Base-by-base conservation (phyloP, 306 rosid species). In the Quercus mongolica region DNA sequence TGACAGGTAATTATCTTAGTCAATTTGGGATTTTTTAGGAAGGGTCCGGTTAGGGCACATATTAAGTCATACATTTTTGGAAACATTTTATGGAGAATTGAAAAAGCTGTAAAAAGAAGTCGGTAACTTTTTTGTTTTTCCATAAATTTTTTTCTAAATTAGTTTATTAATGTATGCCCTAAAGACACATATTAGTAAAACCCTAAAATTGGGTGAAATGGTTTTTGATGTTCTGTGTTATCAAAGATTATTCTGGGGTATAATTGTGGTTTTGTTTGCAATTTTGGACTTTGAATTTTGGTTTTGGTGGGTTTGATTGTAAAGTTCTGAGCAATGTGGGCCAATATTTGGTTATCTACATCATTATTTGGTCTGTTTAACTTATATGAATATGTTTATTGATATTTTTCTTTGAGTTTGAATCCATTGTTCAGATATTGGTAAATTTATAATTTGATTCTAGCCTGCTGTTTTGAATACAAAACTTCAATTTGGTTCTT, bases 1-100 rank as follows among this genome's bases (percentile, higher is more conserved):
- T 95, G 98, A 98, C 99, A 88, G 92, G 99, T 95, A 89, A 88
- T 30, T 92, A 69, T 68, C 67, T 70, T 15, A 21, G 46, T 59
- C 35, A 41, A 28, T 78, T 65, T 33, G 68, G 20, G 52, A 1
- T 0, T 33, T 77, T 6, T 19, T 51, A 23, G 19, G 56, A 38
- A 38, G 46, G 46, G 3, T 38, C 11, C 0, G 11, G 3, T 38
- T 38, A 38, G 0, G 0, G 11, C 11, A 38, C 11, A 38, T 1
- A 38, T 38, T 38, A 38, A 38, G 3, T 0, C 46, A 38, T 38
- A 0, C 0, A 38, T 38, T 38, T 38, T 7, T 38, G 0, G 1
- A 7, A 38, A 38, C 3, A 38, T 38, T 38, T 38, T 38, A 38
- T 38, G 0, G 0, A 0, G 2, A 7, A 38, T 7, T 38, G 9